phyloP scores from a whole-genome alignment of 2,329 filamentous ascomycete genomes.

The Macrophomina pseudophaseolina region DNA sequence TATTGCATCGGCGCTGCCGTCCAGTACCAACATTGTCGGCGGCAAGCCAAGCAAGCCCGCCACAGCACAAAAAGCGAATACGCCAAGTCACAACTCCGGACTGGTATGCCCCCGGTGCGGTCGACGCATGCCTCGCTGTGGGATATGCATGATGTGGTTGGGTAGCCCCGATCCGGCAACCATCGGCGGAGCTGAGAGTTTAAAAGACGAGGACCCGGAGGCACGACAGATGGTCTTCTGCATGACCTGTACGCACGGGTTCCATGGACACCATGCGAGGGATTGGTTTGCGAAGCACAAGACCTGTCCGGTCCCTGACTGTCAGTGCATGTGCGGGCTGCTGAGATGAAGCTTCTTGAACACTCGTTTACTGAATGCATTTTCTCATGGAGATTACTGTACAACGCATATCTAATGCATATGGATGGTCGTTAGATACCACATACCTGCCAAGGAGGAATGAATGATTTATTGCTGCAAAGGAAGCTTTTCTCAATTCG shows the following conservation, averaged over 20 bases:
- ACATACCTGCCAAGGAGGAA: too few relatives aligned
- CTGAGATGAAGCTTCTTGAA: conserved; percentile 34
- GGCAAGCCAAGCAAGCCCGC: conserved; percentile 21
- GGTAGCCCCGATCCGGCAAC: conserved; percentile 62
- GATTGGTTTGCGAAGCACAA: conserved; percentile 64
- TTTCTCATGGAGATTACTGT: background rate
- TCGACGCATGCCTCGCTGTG: conserved; percentile 67
- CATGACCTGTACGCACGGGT: conserved; percentile 67
- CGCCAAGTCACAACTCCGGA: conserved; percentile 39
- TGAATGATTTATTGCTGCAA: too few relatives aligned
- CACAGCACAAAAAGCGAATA: conserved; percentile 27
- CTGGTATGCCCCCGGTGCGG: conserved; percentile 66
- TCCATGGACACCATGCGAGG: conserved; percentile 66
- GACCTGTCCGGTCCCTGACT: conserved; percentile 62
- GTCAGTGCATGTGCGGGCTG: conserved; percentile 58
- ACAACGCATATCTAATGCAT: background rate
- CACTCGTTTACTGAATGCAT: background rate
- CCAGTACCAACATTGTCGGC: conserved; percentile 18
- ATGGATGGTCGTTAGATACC: background rate
- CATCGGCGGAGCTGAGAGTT: conserved; percentile 39
- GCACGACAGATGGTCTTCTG: conserved; percentile 65
- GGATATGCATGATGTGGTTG: conserved; percentile 66
- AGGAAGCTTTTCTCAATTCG: too few relatives aligned
- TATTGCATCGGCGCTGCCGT: conserved; percentile 2
- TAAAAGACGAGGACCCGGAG: conserved; percentile 54